phyloP scores from a whole-genome alignment of 202 grass and related monocot genomes.

The Setaria viridis region DNA sequence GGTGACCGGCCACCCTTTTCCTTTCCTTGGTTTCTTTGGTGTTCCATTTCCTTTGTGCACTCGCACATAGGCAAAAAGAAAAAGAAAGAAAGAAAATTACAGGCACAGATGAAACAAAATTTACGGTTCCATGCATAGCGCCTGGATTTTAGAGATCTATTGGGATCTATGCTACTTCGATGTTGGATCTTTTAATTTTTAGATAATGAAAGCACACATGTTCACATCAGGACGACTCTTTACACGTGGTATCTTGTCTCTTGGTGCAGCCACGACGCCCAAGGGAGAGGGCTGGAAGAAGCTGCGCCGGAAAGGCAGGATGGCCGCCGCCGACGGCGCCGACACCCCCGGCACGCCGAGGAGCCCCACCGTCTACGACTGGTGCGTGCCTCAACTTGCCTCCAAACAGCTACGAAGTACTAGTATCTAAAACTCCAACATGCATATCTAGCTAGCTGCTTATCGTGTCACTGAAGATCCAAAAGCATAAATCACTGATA shows the following conservation, averaged over 20 bases:
- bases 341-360: slow-evolving; percentile 58
- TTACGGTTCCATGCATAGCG: not conserved
- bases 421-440: too few species aligned
- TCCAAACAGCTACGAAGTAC: not conserved
- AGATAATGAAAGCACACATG: not conserved
- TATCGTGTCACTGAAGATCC: not conserved
- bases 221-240: not conserved
- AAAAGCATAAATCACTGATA: not conserved
- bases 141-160: not conserved
- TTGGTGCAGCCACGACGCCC: slow-evolving; percentile 53
- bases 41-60: not conserved
- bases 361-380: slow-evolving; percentile 88
- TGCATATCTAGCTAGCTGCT: not conserved
- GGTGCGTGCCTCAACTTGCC: slow-evolving; percentile 52
- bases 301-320: slow-evolving; percentile 52
- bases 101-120: too few species aligned
- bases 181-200: not conserved
- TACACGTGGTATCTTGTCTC: not conserved
- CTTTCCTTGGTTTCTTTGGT: not conserved
- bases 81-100: too few species aligned
- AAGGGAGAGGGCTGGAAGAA: slow-evolving; percentile 61
- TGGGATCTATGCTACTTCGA: not conserved
- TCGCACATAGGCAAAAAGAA: not conserved
- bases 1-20: slow-evolving; percentile 23
- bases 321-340: slow-evolving; percentile 41